Percentiles rank a stretch among this genome's conserved stretches.
These are phyloP conservation scores for Oryza rufipogon DNA, from an alignment of 176 grass and related monocot species.

Conservation along the genomic window DNA sequence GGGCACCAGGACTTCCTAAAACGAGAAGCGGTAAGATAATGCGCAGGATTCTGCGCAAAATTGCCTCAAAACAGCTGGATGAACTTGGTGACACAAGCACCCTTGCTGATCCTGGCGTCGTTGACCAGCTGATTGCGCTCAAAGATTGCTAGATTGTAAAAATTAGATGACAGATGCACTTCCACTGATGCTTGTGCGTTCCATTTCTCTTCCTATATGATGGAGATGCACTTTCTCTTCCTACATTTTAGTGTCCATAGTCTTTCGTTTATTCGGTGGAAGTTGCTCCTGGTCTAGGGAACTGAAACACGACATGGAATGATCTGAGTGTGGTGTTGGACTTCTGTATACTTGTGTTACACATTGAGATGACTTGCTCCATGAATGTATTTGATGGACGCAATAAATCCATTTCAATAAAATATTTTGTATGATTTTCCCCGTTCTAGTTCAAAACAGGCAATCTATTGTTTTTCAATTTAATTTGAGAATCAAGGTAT, in stretches of 20 bases:
- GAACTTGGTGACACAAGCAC: slow-evolving; percentile 87
- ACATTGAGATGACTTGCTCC: slow-evolving; percentile 19
- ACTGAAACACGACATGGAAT: slow-evolving; percentile 15
- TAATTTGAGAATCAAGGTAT: not conserved
- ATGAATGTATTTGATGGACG: slow-evolving; percentile 36
- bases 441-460: not conserved
- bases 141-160: slow-evolving; percentile 51
- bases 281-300: slow-evolving; percentile 25
- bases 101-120: slow-evolving; percentile 72
- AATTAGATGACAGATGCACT: slow-evolving; percentile 9
- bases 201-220: slow-evolving; percentile 6
- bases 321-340: not conserved
- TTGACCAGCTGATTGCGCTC: slow-evolving; percentile 75
- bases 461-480: not conserved
- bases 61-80: slow-evolving; percentile 66
- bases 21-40: slow-evolving; percentile 91
- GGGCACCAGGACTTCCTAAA: slow-evolving; percentile 86
- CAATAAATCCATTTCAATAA: slow-evolving; percentile 37
- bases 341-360: slow-evolving; percentile 22
- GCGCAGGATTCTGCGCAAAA: slow-evolving; percentile 83
- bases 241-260: slow-evolving; percentile 14
- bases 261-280: not conserved
- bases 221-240: slow-evolving; percentile 15
- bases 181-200: not conserved
- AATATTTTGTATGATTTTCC: not conserved